Conservation (phyloP, 768 basidiomycete genomes). For the Tricholoma hemisulphureum region DNA sequence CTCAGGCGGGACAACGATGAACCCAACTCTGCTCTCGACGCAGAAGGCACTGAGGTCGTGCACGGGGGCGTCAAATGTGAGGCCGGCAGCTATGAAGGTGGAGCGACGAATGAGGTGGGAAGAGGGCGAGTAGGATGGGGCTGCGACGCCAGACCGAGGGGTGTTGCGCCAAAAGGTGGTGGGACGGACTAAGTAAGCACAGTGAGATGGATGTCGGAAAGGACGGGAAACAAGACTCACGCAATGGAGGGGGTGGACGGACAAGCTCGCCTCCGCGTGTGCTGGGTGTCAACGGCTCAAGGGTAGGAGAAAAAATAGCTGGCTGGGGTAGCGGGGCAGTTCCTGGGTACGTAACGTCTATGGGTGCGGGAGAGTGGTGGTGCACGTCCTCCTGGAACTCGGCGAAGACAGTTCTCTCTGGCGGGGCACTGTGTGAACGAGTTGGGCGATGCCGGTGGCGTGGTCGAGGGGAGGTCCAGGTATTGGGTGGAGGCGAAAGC, state of each 20-base stretch:
- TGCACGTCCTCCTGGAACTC: not conserved
- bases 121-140: conserved; percentile 69
- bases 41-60: conserved; percentile 62
- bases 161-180: conserved; percentile 81
- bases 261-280: conserved; percentile 47
- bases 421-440: conserved; percentile 50
- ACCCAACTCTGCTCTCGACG: conserved; percentile 55
- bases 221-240: conserved; percentile 39
- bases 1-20: conserved; percentile 46
- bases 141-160: conserved; percentile 66
- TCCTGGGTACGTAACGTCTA: conserved; percentile 4
- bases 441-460: conserved; percentile 38
- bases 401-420: conserved; percentile 28
- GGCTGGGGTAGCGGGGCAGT: conserved; percentile 11
- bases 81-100: conserved; percentile 77
- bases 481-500: conserved; percentile 49
- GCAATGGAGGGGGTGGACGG: conserved; percentile 61
- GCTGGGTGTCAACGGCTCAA: conserved; percentile 24
- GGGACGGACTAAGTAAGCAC: conserved; percentile 57
- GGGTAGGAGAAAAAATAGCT: conserved; percentile 9
- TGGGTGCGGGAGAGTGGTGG: not conserved
- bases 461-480: conserved; percentile 37
- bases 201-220: no score
- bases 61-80: conserved; percentile 59
- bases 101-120: conserved; percentile 73